These are phyloP conservation scores for Beauveria varroae DNA, from an alignment of 2,329 filamentous ascomycete species.

Conservation along the genomic window DNA sequence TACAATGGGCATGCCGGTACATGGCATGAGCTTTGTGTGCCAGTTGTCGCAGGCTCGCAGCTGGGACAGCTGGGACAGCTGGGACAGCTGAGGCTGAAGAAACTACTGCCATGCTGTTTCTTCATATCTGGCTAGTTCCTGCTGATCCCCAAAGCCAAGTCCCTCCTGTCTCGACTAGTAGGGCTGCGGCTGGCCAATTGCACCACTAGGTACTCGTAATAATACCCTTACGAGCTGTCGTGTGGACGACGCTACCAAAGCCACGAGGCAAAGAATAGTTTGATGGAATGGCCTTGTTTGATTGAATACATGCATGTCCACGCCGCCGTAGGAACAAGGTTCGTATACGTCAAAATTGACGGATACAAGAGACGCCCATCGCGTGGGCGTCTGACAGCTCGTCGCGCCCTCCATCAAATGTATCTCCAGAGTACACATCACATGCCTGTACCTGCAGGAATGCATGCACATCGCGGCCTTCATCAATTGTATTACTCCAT, in stretches of 20 bases:
- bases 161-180: neutral
- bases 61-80: neutral
- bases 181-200: neutral
- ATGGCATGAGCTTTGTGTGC: too few relatives aligned
- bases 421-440: neutral
- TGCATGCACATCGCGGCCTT: neutral
- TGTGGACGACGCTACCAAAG: neutral
- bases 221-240: neutral
- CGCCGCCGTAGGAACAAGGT: too few relatives aligned
- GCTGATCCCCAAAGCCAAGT: neutral
- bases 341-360: too few relatives aligned
- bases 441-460: neutral
- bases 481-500: neutral
- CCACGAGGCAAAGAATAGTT: neutral
- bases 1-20: too few relatives aligned
- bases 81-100: neutral
- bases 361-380: too few relatives aligned
- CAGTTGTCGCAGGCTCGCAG: too few relatives aligned
- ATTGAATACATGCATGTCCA: too few relatives aligned
- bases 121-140: neutral
- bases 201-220: too few relatives aligned
- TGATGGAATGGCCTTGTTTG: neutral
- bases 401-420: neutral
- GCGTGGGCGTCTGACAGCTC: too few relatives aligned
- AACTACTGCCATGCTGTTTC: too few relatives aligned